These are phyloP conservation scores for Boletus rubroflammeus DNA, from an alignment of 768 basidiomycete genomes.

Conservation along the genomic window DNA sequence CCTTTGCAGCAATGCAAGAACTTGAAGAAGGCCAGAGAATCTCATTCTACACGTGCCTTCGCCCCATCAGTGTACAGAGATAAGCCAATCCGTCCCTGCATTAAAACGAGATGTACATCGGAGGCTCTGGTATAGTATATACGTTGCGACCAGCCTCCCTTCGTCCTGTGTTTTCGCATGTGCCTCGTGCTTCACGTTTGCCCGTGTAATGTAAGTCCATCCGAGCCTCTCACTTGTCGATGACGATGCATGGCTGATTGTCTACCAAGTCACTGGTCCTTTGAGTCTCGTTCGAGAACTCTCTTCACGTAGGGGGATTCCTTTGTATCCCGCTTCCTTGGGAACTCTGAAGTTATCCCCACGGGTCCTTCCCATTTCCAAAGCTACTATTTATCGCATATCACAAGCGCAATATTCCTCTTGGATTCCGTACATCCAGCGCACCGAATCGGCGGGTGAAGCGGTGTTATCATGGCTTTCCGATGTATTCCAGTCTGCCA, in stretches of 20 bases:
- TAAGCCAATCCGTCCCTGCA: neutral
- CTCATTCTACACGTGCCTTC: slow-evolving; percentile 18
- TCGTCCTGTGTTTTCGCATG: neutral
- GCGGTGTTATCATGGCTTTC: slow-evolving; percentile 7
- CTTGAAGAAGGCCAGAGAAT: slow-evolving; percentile 20
- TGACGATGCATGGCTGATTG: neutral
- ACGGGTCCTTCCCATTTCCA: neutral
- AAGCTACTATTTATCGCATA: neutral
- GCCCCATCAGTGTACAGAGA: slow-evolving; percentile 3
- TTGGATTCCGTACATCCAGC: neutral
- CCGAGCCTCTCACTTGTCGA: neutral
- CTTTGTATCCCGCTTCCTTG: neutral
- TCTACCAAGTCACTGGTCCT: neutral
- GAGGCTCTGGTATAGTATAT: neutral
- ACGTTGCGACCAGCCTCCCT: neutral
- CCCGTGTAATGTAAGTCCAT: neutral
- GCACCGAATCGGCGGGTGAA: slow-evolving; percentile 5
- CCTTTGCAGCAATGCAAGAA: slow-evolving; percentile 19
- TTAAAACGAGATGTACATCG: neutral
- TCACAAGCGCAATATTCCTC: neutral
- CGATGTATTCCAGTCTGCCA: neutral
- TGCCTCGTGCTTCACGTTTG: too few relatives aligned
- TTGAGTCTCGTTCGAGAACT: neutral
- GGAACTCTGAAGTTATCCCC: neutral
- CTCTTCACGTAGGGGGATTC: neutral